phyloP scores from a whole-genome alignment of 83 land plant genomes.

The Picea engelmannii region DNA sequence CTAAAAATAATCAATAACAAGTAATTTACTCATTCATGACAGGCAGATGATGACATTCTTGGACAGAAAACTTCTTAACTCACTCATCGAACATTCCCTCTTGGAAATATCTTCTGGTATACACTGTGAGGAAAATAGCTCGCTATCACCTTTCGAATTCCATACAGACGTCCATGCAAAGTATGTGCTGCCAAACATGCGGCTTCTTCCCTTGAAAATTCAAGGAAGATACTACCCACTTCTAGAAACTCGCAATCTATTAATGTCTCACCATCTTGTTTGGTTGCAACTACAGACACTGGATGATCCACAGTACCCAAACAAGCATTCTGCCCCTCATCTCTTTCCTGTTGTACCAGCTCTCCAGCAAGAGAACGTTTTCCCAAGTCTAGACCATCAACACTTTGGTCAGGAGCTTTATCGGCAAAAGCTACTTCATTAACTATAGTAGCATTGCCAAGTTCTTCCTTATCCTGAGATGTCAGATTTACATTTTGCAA shows the following conservation, averaged over 20 bases:
- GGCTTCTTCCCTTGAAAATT: slow-evolving; percentile 73
- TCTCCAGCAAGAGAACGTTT: background rate
- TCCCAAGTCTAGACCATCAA: background rate
- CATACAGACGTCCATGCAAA: slow-evolving; percentile 80
- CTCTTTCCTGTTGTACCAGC: background rate
- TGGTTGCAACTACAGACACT: background rate
- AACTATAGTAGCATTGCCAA: background rate
- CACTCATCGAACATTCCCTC: background rate
- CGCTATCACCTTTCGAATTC: slow-evolving; percentile 46
- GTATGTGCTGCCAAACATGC: slow-evolving; percentile 83
- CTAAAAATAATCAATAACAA: too few relatives aligned
- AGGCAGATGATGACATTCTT: too few relatives aligned
- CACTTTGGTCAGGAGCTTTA: background rate
- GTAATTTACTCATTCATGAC: too few relatives aligned
- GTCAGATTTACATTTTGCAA: too few relatives aligned
- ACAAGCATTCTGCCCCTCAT: background rate
- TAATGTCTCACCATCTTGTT: background rate
- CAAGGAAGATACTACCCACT: slow-evolving; percentile 70
- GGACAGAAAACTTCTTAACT: too few relatives aligned
- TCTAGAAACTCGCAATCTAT: slow-evolving; percentile 23
- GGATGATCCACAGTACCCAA: background rate
- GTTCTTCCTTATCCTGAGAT: slow-evolving; percentile 5
- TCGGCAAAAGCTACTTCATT: background rate
- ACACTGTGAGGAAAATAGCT: slow-evolving; percentile 36
- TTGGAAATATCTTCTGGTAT: slow-evolving; percentile 41